Evolutionary conservation across 257 asterid species (phyloP).

Genomic region (Verbena officinalis): DNA sequence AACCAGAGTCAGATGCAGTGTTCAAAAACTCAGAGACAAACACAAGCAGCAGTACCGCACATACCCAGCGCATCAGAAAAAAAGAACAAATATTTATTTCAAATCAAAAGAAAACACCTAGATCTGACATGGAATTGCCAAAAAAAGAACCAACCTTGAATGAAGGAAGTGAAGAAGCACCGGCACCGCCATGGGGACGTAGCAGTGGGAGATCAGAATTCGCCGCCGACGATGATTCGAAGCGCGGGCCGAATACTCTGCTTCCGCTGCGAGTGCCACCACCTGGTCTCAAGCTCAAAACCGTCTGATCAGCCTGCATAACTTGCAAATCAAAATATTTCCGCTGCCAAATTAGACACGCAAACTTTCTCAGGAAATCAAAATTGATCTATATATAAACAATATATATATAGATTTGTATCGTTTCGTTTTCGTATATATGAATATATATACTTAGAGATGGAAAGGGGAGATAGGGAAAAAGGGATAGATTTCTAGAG

Average conservation of each 20-base stretch:
- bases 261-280: conserved; percentile 66
- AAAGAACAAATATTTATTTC: neutral
- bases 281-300: conserved; percentile 74
- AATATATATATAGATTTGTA: conserved; percentile 18
- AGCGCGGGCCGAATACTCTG: conserved; percentile 60
- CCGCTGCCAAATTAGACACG: conserved; percentile 24
- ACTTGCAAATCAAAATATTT: conserved; percentile 38
- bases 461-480: neutral
- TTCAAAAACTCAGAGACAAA: neutral
- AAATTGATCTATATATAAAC: conserved; percentile 7
- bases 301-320: conserved; percentile 73
- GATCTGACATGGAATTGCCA: conserved; percentile 42
- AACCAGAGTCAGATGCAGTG: neutral
- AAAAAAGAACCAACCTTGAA: conserved; percentile 48
- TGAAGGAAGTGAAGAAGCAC: conserved; percentile 38
- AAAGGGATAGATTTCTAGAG: conserved; percentile 3
- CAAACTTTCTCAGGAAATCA: conserved; percentile 12
- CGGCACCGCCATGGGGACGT: conserved; percentile 57
- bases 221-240: conserved; percentile 46
- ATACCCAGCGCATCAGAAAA: conserved; percentile 5
- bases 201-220: conserved; percentile 54
- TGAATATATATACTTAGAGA: conserved; percentile 23
- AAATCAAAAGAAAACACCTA: conserved; percentile 27
- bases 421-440: conserved; percentile 25
- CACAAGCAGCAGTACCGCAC: neutral